Evolutionary conservation across 192 early-diverging fungal species (phyloP).

Genomic region (Rhizophagus clarus): DNA sequence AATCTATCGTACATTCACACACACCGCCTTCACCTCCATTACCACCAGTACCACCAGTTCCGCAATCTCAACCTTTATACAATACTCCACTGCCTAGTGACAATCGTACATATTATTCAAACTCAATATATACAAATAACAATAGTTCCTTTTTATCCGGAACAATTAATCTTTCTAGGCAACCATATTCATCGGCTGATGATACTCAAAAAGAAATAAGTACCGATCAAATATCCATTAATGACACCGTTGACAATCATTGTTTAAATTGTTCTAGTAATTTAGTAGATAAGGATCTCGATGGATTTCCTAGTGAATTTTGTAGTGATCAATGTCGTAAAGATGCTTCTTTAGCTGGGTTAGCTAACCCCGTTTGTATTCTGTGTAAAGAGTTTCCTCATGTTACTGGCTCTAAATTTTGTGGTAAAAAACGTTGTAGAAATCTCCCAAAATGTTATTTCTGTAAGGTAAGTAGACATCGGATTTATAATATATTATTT

Average conservation of each 20-base stretch:
- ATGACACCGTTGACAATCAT: not conserved
- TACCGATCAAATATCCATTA: not conserved
- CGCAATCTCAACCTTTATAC: not conserved
- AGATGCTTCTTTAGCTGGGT: not conserved
- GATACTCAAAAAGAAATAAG: not conserved
- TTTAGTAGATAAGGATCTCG: constrained; percentile 1
- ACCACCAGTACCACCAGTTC: not conserved
- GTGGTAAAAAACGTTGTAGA: constrained; percentile 15
- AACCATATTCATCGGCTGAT: no score
- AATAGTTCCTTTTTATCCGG: no score
- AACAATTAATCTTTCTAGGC: no score
- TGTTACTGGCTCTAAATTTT: constrained; percentile 7
- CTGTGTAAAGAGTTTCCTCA: constrained; percentile 14
- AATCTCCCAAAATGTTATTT: constrained; percentile 5
- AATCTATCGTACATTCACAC: not conserved
- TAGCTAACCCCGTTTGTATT: not conserved
- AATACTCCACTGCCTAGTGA: not conserved
- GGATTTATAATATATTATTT: not conserved
- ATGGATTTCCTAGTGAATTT: constrained; percentile 4
- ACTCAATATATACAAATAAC: no score
- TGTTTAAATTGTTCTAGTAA: constrained; percentile 15
- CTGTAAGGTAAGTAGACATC: constrained; percentile 12
- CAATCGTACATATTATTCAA: no score
- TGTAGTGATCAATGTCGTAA: constrained; percentile 19
- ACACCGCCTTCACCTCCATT: not conserved